Evolutionary conservation across 176 grass and related monocot species (phyloP), one percentile per base, ranked within the genome.

Genomic region (Secale cereale): DNA sequence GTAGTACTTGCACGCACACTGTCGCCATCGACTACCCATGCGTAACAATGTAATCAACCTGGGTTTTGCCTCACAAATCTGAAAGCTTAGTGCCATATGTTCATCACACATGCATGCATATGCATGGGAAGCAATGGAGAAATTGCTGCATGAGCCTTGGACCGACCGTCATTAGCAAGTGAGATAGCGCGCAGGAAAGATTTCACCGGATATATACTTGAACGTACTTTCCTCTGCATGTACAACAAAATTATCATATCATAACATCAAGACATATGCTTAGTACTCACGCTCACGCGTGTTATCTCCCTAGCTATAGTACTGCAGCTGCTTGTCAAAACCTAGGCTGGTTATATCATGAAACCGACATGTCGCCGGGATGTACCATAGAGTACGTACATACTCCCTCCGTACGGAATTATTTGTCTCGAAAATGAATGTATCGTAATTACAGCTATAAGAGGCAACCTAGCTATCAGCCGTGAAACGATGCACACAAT

Each of bases 401-500:
- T 57, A 57, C 52, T n/a, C n/a, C n/a, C n/a, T n/a, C n/a, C n/a
- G n/a, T n/a, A n/a, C n/a, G n/a, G n/a, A n/a, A n/a, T n/a, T n/a
- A n/a, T n/a, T n/a, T n/a, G n/a, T n/a, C n/a, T n/a, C n/a, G n/a
- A n/a, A n/a, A n/a, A n/a, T n/a, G n/a, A n/a, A n/a, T n/a, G n/a
- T n/a, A n/a, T n/a, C n/a, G 52, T 57, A 57, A 57, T 15, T 43
- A 7, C 7, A 11, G 46, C 9, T 45, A 45, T 45, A 45, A 9
- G 26, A 19, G 48, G 31, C 12, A 48, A 14, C 60, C 16, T 66
- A 65, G 48, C 35, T 59, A 80, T 85, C 48, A 85, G 9, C 29
- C 71, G n/a, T 14, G 59, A 27, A 31, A 69, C 79, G 79, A 82
- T 67, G 19, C 14, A 59, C 37, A 70, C 62, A 46, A 82, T 78